phyloP scores from a whole-genome alignment of 1,139 yeast genomes.

The Zhuliangozyma blackwelliae region DNA sequence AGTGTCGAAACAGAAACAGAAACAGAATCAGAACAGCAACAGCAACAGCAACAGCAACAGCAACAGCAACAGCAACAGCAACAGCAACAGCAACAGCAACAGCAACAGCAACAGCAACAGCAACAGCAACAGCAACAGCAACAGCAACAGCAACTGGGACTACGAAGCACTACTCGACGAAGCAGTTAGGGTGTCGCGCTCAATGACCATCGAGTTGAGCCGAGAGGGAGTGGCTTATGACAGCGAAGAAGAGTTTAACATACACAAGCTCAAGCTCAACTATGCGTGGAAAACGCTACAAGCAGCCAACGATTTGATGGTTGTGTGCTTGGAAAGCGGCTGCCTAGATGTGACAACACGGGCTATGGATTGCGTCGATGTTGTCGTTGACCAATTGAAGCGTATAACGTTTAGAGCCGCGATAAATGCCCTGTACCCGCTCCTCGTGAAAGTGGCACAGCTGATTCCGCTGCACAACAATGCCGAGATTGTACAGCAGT shows the following conservation, averaged over 20 bases:
- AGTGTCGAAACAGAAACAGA: neutral
- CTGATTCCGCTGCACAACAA: conserved; percentile 17
- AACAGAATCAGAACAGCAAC: no score
- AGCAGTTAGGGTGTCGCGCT: no score
- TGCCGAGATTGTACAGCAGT: conserved; percentile 26
- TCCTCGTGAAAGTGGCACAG: conserved; percentile 60
- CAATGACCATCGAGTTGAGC: no score
- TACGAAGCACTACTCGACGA: no score
- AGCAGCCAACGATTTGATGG: conserved; percentile 59
- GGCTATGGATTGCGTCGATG: conserved; percentile 23
- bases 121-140: no score
- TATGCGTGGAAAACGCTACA: conserved; percentile 85
- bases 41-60: no score
- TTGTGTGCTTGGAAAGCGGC: conserved; percentile 5
- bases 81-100: conserved; percentile 42
- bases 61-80: conserved; percentile 4
- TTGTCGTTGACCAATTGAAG: conserved; percentile 63
- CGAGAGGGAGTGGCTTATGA: conserved; percentile 5
- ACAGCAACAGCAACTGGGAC: no score
- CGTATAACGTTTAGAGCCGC: conserved; percentile 88
- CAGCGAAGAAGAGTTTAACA: conserved; percentile 13
- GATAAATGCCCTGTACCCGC: conserved; percentile 79
- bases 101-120: no score
- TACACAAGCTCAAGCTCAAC: conserved; percentile 54
- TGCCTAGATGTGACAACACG: no score